These are phyloP conservation scores for Arthrobotrys musiformis DNA, from an alignment of 2,329 filamentous ascomycete genomes.

Conservation along the genomic window DNA sequence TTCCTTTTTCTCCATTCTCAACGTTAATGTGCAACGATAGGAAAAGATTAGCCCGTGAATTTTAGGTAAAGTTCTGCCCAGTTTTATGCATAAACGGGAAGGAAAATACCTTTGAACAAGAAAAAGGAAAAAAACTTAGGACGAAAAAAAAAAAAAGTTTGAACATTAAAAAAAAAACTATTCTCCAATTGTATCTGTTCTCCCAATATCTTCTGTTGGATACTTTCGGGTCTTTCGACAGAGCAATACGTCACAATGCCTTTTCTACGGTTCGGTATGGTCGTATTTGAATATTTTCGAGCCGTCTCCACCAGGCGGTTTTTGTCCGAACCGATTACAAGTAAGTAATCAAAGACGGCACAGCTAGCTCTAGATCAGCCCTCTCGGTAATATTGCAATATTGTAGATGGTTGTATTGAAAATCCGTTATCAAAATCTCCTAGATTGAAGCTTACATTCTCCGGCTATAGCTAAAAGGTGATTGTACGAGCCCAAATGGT, in stretches of 20 bases:
- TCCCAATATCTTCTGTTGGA: slow-evolving; percentile 48
- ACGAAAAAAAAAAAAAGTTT: slow-evolving; percentile 35
- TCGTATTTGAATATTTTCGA: slow-evolving; percentile 16
- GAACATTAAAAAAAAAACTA: background rate
- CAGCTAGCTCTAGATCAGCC: slow-evolving; percentile 15
- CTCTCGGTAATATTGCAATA: slow-evolving; percentile 8
- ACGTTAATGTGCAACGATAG: slow-evolving; percentile 26
- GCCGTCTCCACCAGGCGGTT: slow-evolving; percentile 40
- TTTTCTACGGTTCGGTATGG: slow-evolving; percentile 28
- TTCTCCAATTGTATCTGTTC: slow-evolving; percentile 49
- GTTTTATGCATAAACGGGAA: slow-evolving; percentile 52
- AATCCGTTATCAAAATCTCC: slow-evolving; percentile 29
- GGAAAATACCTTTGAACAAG: slow-evolving; percentile 16
- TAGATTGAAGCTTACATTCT: slow-evolving; percentile 35
- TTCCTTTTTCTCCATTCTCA: slow-evolving; percentile 26
- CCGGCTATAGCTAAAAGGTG: slow-evolving; percentile 29
- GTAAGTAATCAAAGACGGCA: slow-evolving; percentile 35
- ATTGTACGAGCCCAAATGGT: slow-evolving; percentile 43
- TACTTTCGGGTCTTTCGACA: slow-evolving; percentile 25
- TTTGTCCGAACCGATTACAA: slow-evolving; percentile 29
- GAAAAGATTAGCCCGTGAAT: slow-evolving; percentile 34
- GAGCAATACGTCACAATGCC: slow-evolving; percentile 53
- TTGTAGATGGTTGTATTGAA: background rate
- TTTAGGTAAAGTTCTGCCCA: slow-evolving; percentile 40
- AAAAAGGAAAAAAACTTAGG: slow-evolving; percentile 53